A percentile compares a stretch with the other conserved stretches of the same genome.
Evolutionary conservation across 163 green algal genomes (phyloP).

Genomic region (Prototheca wickerhamii): DNA sequence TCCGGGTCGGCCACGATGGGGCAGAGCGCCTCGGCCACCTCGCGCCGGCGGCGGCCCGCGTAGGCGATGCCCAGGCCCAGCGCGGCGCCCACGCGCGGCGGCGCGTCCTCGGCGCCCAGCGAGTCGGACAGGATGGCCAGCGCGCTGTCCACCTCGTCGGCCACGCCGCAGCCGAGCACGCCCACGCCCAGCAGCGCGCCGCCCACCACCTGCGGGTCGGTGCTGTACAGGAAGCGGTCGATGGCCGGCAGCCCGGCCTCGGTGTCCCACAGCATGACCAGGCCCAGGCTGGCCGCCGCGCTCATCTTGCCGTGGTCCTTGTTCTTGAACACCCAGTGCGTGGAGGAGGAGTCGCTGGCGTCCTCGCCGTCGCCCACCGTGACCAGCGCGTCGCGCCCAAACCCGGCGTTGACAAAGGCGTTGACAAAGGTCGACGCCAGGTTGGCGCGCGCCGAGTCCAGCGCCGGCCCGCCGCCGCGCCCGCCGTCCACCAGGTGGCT

Average conservation of each 20-base stretch:
- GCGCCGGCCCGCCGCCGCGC: slow-evolving; percentile 20
- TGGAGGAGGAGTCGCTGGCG: not conserved
- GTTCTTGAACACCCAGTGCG: slow-evolving; percentile 85
- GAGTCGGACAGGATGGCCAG: slow-evolving; percentile 91
- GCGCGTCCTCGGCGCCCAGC: slow-evolving; percentile 45
- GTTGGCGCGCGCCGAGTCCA: slow-evolving; percentile 91
- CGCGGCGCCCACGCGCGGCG: slow-evolving; percentile 66
- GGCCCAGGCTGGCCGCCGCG: slow-evolving; percentile 80
- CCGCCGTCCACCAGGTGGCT: slow-evolving; percentile 78
- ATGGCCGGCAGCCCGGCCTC: slow-evolving; percentile 83
- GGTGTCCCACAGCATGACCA: slow-evolving; percentile 94
- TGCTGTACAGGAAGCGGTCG: slow-evolving; percentile 89
- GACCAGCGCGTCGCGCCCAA: slow-evolving; percentile 75
- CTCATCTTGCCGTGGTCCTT: slow-evolving; percentile 92
- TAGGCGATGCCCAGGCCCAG: slow-evolving; percentile 94
- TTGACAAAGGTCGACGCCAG: slow-evolving; percentile 95
- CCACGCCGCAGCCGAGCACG: slow-evolving; percentile 76
- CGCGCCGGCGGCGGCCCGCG: slow-evolving; percentile 54
- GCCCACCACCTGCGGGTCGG: slow-evolving; percentile 49
- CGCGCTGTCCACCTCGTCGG: slow-evolving; percentile 90
- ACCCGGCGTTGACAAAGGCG: slow-evolving; percentile 96
- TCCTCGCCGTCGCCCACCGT: slow-evolving; percentile 26
- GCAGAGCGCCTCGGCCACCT: slow-evolving; percentile 70
- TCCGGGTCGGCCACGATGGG: slow-evolving; percentile 74
- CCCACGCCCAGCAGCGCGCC: slow-evolving; percentile 90